Evolutionary conservation across 2,329 filamentous ascomycete species (phyloP).

Genomic region (Botrytis elliptica): DNA sequence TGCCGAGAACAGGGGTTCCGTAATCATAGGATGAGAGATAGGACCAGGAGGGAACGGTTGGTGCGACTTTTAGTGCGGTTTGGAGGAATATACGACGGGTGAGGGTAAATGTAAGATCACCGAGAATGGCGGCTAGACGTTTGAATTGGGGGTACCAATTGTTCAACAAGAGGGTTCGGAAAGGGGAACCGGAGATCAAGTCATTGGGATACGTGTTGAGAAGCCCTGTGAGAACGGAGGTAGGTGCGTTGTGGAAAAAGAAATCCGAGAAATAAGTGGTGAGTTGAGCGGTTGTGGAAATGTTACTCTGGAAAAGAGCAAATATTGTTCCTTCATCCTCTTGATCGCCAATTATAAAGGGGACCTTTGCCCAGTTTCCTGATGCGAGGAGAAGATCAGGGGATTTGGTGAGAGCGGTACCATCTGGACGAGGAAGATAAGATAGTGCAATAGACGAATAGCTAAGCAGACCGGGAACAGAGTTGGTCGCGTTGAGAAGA

Average conservation of each 20-base stretch:
- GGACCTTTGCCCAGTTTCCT: slow-evolving; percentile 58
- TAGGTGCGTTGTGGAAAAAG: slow-evolving; percentile 60
- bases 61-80: slow-evolving; percentile 46
- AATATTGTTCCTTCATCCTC: slow-evolving; percentile 81
- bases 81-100: slow-evolving; percentile 64
- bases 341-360: slow-evolving; percentile 69
- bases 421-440: slow-evolving; percentile 74
- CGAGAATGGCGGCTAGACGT: slow-evolving; percentile 70
- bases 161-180: slow-evolving; percentile 66
- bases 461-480: slow-evolving; percentile 65
- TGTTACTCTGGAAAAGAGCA: slow-evolving; percentile 65
- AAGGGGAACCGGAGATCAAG: slow-evolving; percentile 61
- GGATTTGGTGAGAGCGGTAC: slow-evolving; percentile 58
- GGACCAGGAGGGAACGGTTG: slow-evolving; percentile 66
- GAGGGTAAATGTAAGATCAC: slow-evolving; percentile 73
- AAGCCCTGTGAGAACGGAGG: slow-evolving; percentile 51
- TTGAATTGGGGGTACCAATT: slow-evolving; percentile 76
- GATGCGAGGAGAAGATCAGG: slow-evolving; percentile 56
- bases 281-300: slow-evolving; percentile 60
- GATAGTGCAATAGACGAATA: slow-evolving; percentile 69
- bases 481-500: slow-evolving; percentile 66
- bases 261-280: slow-evolving; percentile 58
- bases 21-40: slow-evolving; percentile 73
- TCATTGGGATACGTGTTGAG: slow-evolving; percentile 61
- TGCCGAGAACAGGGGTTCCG: slow-evolving; percentile 70